phyloP scores from a whole-genome alignment of 331 rosid species.

The Prunus yedoensis region DNA sequence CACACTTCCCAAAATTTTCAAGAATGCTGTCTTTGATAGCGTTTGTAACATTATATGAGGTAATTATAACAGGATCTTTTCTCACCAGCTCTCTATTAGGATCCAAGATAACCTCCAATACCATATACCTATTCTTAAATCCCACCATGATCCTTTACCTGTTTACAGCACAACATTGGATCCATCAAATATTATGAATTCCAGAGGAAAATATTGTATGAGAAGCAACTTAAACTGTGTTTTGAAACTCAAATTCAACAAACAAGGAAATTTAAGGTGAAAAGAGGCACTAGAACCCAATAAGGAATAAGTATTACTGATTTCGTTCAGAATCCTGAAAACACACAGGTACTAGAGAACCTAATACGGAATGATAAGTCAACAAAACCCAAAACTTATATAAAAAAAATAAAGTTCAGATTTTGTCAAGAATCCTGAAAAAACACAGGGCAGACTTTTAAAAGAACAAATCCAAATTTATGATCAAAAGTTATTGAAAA shows the following conservation, averaged over 20 bases:
- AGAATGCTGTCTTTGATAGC: slow-evolving; percentile 70
- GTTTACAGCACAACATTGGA: background rate
- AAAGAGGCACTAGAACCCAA: background rate
- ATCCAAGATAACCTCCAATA: slow-evolving; percentile 73
- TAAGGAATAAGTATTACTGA: no score
- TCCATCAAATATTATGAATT: background rate
- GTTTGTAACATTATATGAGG: slow-evolving; percentile 55
- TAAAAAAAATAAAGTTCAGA: background rate
- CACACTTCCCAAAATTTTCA: slow-evolving; percentile 82
- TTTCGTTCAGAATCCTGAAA: no score
- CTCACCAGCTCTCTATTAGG: slow-evolving; percentile 53
- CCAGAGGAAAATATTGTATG: background rate
- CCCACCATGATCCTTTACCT: slow-evolving; percentile 54
- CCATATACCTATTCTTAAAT: slow-evolving; percentile 70
- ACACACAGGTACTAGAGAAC: background rate
- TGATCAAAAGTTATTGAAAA: background rate
- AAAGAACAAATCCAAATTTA: no score
- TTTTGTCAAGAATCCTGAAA: no score
- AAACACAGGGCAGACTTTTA: no score
- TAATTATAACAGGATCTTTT: slow-evolving; percentile 58
- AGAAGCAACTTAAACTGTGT: background rate
- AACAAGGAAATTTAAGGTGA: background rate
- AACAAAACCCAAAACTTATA: background rate
- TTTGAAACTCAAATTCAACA: background rate
- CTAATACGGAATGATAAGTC: background rate